A percentile compares a stretch with the other conserved stretches of the same genome.
These are phyloP conservation scores for Apostasia shenzhenica DNA, from an alignment of 106 monocot species.

Conservation along the genomic window DNA sequence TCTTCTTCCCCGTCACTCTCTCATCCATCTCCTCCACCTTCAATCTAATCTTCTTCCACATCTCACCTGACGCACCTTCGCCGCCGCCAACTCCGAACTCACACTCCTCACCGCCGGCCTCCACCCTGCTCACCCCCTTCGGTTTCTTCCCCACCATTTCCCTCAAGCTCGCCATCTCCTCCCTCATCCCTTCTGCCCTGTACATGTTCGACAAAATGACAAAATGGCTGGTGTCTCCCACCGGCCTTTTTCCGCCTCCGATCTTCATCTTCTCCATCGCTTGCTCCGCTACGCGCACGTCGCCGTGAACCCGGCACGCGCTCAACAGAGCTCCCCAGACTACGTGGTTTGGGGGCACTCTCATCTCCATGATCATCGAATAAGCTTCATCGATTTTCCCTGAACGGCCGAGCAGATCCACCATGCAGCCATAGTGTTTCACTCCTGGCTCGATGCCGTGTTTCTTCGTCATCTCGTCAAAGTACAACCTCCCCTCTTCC, in stretches of 20 bases:
- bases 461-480: conserved; percentile 8
- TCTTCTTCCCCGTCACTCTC: conserved; percentile 35
- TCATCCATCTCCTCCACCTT: conserved; percentile 51
- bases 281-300: conserved; percentile 25
- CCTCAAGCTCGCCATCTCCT: conserved; percentile 27
- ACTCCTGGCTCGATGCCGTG: conserved; percentile 10
- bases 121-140: conserved; percentile 39
- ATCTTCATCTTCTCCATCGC: conserved; percentile 25
- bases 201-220: conserved; percentile 52
- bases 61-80: conserved; percentile 47
- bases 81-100: conserved; percentile 34
- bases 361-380: conserved; percentile 2
- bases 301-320: conserved; percentile 5
- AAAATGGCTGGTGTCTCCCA: conserved; percentile 37
- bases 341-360: conserved; percentile 1
- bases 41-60: conserved; percentile 28
- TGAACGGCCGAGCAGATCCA: conserved; percentile 16
- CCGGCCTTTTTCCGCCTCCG: conserved; percentile 23
- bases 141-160: conserved; percentile 45
- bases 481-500: conserved; percentile 7
- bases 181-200: conserved; percentile 21
- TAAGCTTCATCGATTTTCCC: conserved; percentile 19
- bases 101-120: conserved; percentile 26
- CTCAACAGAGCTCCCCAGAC: conserved; percentile 23
- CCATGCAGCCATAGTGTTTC: conserved; percentile 25